These are phyloP conservation scores for Apostasia ramifera DNA, from an alignment of 106 monocot genomes.

Conservation along the genomic window DNA sequence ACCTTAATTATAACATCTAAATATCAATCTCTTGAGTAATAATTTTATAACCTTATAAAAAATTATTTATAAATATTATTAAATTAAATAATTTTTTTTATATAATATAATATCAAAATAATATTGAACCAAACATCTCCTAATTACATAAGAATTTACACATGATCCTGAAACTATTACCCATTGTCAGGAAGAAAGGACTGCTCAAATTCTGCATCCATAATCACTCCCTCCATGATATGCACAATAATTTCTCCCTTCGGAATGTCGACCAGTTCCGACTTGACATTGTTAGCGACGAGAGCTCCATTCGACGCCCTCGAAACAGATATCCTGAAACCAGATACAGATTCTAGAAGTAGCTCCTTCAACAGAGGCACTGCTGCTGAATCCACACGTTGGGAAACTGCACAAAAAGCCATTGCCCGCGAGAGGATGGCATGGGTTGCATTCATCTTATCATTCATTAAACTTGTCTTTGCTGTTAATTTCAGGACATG, in stretches of 20 bases:
- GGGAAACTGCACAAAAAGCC: conserved; percentile 60
- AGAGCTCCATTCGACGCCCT: conserved; percentile 28
- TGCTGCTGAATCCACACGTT: conserved; percentile 23
- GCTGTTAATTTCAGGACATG: conserved; percentile 29
- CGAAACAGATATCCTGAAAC: conserved; percentile 39
- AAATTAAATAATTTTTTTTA: no score
- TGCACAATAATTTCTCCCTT: conserved; percentile 57
- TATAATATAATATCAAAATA: background rate
- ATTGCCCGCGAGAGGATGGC: conserved; percentile 73
- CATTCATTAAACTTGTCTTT: conserved; percentile 16
- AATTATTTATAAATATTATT: no score
- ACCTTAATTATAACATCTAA: no score
- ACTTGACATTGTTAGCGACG: conserved; percentile 50
- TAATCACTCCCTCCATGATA: conserved; percentile 72
- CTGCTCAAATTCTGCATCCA: conserved; percentile 73
- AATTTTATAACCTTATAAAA: no score
- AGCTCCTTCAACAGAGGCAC: conserved; percentile 25
- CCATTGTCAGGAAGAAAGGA: conserved; percentile 47
- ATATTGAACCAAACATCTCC: no score
- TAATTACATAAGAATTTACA: no score
- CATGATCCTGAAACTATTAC: no score
- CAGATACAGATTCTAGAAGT: conserved; percentile 61
- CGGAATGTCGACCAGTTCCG: conserved; percentile 39
- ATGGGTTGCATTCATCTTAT: conserved; percentile 37
- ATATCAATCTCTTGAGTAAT: no score